Evolutionary conservation across 2,329 filamentous ascomycete species (phyloP).

Genomic region (Trichothecium roseum): DNA sequence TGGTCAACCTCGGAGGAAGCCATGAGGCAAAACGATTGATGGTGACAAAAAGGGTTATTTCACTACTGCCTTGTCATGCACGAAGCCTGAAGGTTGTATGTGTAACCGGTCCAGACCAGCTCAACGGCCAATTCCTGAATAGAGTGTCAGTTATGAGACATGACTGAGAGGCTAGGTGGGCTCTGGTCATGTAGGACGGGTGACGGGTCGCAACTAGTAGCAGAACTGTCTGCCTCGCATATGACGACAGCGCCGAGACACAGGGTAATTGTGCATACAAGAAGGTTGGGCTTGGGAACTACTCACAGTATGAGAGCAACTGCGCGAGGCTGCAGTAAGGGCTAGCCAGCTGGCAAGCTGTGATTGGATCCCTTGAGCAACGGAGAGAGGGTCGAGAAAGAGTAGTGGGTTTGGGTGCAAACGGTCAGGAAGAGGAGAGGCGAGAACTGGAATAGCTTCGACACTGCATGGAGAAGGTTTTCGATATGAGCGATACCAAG

Average conservation of each 20-base stretch:
- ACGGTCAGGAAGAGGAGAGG: background rate
- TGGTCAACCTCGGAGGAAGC: constrained; percentile 95
- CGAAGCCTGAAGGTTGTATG: too few species aligned
- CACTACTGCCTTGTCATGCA: too few species aligned
- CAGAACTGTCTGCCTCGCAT: constrained; percentile 2
- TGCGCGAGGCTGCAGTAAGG: background rate
- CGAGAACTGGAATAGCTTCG: too few species aligned
- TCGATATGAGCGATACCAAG: too few species aligned
- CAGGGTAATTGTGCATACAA: background rate
- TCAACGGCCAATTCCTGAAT: too few species aligned
- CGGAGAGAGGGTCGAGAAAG: background rate
- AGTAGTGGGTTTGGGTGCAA: background rate
- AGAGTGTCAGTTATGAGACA: too few species aligned
- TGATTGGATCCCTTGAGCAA: constrained; percentile 18
- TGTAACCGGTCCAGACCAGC: too few species aligned
- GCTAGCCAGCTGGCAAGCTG: constrained; percentile 21
- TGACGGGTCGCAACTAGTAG: too few species aligned
- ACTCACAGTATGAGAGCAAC: background rate
- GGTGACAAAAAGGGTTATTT: too few species aligned
- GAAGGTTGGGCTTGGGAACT: background rate
- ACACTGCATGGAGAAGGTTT: too few species aligned
- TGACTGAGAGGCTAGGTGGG: too few species aligned
- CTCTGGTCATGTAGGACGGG: too few species aligned
- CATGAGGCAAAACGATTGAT: constrained; percentile 42
- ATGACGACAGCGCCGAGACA: constrained; percentile 1